Evolutionary conservation across 139 green algal species (phyloP), one percentile per base, ranked within the genome.

Genomic region (Chlamydomonas sphaeroides): DNA sequence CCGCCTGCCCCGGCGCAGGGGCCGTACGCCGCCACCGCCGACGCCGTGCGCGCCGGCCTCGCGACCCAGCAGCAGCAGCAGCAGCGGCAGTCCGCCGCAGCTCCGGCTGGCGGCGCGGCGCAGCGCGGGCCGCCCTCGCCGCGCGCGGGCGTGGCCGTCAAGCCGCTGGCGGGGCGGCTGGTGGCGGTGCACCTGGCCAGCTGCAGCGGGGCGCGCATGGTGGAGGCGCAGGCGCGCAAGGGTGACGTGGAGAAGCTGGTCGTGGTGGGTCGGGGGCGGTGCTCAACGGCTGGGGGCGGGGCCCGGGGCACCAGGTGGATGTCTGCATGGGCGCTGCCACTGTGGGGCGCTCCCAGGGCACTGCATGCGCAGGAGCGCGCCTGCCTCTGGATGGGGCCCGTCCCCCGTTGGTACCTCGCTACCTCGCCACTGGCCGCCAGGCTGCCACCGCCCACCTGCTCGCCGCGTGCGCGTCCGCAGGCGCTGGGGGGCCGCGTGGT

Each of bases 181-280:
- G 45, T 75, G 42, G 30, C 48, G 7, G 69, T 81, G 18, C 80
- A 53, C 45, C 56, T 49, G 51, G 21, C 61, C 3, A 62, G 53
- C 51, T 57, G 30, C 62, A 77, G 41, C 26, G 62, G 48, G 5
- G n/a, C 36, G 7, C 6, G 35, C 1, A 5, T 69, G 32, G 71
- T 36, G 8, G 73, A 86, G 26, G 45, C 61, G 62, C 42, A 68
- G 30, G 67, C 56, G 36, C 70, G 67, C 48, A 86, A 81, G 59
- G 42, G 26, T 10, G 65, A 67, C 14, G 10, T 86, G 62, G 69
- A 86, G 63, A 65, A 56, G 30, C 63, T 86, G 21, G 63, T 82
- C 2, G 38, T 70, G 59, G 80, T 75, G 41, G 35, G 77, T 68
- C 51, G 51, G 51, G 14, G 51, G 17, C n/a, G n/a, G n/a, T n/a